These are phyloP conservation scores for Coprinellus aureogranulatus DNA, from an alignment of 768 basidiomycete species.

Conservation along the genomic window DNA sequence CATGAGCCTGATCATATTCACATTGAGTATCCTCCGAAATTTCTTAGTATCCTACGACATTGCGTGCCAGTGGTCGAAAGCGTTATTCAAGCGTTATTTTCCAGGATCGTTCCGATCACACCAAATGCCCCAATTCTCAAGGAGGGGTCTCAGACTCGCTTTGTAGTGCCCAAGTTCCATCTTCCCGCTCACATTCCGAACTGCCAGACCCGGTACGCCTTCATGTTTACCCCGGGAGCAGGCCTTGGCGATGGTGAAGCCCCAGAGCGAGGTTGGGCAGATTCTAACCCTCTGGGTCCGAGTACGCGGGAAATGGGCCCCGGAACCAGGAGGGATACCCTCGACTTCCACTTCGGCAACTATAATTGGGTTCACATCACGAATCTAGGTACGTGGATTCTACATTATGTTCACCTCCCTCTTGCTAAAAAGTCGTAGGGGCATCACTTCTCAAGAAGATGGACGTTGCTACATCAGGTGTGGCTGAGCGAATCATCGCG, in stretches of 20 bases:
- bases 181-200: constrained; percentile 20
- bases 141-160: not conserved
- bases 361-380: constrained; percentile 28
- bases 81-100: constrained; percentile 6
- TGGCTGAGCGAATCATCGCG: not conserved
- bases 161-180: constrained; percentile 25
- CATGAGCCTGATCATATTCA: not conserved
- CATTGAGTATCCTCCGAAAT: not conserved
- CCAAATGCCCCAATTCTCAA: not conserved
- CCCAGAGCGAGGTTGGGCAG: constrained; percentile 30
- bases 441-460: not conserved
- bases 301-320: constrained; percentile 39
- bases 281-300: constrained; percentile 21
- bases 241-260: constrained; percentile 35
- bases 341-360: constrained; percentile 27
- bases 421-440: no score
- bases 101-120: constrained; percentile 1
- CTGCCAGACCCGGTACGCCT: constrained; percentile 23
- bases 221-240: constrained; percentile 22
- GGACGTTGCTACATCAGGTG: not conserved
- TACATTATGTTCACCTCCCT: not conserved
- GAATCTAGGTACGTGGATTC: constrained; percentile 15
- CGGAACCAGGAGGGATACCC: constrained; percentile 21
- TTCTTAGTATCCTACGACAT: constrained; percentile 32
- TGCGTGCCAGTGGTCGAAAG: constrained; percentile 20